A percentile compares a stretch with the other conserved stretches of the same genome.
Evolutionary conservation across 305 asterid genomes (phyloP).

Genomic region (Withania somnifera): DNA sequence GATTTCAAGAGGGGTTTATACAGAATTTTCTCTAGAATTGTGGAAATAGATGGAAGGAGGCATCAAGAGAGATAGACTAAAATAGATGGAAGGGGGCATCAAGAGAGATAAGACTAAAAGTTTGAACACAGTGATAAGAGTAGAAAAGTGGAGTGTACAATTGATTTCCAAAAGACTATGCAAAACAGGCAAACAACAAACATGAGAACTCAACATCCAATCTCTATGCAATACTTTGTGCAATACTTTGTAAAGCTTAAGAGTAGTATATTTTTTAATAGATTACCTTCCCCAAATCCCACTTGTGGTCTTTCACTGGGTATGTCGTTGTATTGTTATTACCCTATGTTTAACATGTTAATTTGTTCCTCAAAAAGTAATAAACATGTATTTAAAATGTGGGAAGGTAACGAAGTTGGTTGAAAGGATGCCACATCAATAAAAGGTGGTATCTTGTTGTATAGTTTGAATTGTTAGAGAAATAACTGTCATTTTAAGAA

Average conservation of each 20-base stretch:
- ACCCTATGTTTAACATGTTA: not conserved
- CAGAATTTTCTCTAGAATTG: not conserved
- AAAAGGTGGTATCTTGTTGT: not conserved
- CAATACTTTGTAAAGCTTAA: no score
- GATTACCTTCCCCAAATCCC: no score
- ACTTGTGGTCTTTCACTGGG: no score
- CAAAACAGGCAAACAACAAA: not conserved
- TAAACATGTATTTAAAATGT: not conserved
- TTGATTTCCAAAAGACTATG: not conserved
- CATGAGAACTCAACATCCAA: not conserved
- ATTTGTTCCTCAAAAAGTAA: not conserved
- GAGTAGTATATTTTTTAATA: not conserved
- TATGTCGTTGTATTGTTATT: no score
- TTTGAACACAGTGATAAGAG: not conserved
- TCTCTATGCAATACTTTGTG: not conserved
- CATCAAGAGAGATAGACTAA: not conserved
- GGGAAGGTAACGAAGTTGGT: not conserved
- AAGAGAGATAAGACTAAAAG: not conserved
- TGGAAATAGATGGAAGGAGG: not conserved
- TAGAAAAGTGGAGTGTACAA: not conserved
- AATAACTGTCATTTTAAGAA: not conserved
- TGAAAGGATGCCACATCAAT: not conserved
- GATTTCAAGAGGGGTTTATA: not conserved
- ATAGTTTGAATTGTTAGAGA: not conserved
- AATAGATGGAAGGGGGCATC: not conserved